Evolutionary conservation across 805 yeast genomes (phyloP).

Genomic region (Spathaspora girioi): DNA sequence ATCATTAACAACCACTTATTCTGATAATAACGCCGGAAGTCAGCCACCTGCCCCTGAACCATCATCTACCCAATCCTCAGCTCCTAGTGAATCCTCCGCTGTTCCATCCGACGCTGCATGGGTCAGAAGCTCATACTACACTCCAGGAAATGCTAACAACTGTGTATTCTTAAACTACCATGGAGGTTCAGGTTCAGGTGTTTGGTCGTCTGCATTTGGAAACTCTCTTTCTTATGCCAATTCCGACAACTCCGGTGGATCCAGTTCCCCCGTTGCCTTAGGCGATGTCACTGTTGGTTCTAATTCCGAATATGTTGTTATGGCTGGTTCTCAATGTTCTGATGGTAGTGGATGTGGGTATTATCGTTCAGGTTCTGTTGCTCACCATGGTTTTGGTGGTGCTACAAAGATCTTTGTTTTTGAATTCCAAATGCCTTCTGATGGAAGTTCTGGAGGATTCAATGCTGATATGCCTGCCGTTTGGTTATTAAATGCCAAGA

Average conservation of each 20-base stretch:
- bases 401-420: conserved; percentile 79
- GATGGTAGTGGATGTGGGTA: conserved; percentile 68
- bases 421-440: conserved; percentile 92
- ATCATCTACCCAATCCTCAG: too few species aligned
- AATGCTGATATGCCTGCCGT: conserved; percentile 97
- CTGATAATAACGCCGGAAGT: neutral
- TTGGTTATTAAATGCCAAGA: conserved; percentile 92
- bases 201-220: conserved; percentile 83
- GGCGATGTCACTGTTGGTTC: conserved; percentile 67
- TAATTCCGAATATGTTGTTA: conserved; percentile 76
- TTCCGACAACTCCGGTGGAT: conserved; percentile 71
- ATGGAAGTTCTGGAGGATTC: conserved; percentile 39
- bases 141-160: conserved; percentile 69
- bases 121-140: conserved; percentile 73
- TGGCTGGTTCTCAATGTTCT: conserved; percentile 65
- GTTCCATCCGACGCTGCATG: conserved; percentile 52
- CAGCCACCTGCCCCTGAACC: conserved; percentile 20
- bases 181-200: conserved; percentile 91
- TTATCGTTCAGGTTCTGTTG: conserved; percentile 83
- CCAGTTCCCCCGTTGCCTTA: conserved; percentile 65
- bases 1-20: conserved; percentile 19
- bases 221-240: conserved; percentile 85
- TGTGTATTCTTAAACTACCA: conserved; percentile 78
- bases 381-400: conserved; percentile 93
- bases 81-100: conserved; percentile 18